Evolutionary conservation across 164 flowering plant species (phyloP).

Genomic region (Houttuynia cordata): DNA sequence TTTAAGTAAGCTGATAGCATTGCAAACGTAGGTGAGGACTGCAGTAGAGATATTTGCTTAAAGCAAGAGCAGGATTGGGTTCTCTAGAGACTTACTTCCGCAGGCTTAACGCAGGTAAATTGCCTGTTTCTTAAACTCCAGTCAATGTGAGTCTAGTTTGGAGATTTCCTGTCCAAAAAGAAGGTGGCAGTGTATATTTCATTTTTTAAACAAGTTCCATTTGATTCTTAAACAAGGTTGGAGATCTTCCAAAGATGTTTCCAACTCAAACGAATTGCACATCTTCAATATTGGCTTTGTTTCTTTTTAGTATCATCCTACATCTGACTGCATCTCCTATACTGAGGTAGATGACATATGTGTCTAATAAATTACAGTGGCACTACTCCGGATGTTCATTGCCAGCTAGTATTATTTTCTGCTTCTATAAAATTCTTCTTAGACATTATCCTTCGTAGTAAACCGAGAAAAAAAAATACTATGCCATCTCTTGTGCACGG

Average conservation of each 20-base stretch:
- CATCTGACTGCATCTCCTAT: neutral
- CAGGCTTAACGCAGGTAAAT: constrained; percentile 28
- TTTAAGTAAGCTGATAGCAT: constrained; percentile 6
- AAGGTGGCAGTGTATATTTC: neutral
- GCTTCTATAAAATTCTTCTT: neutral
- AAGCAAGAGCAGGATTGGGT: constrained; percentile 21
- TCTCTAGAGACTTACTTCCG: constrained; percentile 29
- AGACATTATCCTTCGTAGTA: neutral
- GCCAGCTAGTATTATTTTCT: neutral
- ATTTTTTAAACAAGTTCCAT: too few species aligned
- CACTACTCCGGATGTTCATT: neutral
- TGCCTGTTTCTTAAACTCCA: neutral
- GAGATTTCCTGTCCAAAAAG: neutral
- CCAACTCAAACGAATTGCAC: too few species aligned
- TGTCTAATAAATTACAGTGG: neutral
- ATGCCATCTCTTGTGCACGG: neutral
- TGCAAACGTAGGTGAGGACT: constrained; percentile 1
- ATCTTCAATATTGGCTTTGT: too few species aligned
- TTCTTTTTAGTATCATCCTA: too few species aligned
- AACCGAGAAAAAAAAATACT: neutral
- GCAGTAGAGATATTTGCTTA: constrained; percentile 7
- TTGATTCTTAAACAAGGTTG: neutral
- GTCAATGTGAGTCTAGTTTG: neutral
- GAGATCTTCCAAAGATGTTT: neutral
- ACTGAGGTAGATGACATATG: neutral